These are phyloP conservation scores for Penicillium verhagenii DNA, from an alignment of 495 filamentous ascomycete species.

Conservation along the genomic window DNA sequence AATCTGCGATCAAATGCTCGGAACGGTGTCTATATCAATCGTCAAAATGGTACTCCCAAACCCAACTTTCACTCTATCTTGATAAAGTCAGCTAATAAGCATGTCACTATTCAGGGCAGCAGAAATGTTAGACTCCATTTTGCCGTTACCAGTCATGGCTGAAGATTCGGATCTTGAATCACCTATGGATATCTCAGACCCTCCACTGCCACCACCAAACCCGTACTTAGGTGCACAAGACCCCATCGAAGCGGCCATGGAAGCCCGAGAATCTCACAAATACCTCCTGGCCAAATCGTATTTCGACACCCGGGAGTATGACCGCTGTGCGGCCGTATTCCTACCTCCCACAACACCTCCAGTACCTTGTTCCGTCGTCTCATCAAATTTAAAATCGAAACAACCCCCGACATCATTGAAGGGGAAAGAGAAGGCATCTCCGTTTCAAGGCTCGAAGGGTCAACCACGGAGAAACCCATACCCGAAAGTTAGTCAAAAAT, in stretches of 20 bases:
- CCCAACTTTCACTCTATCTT: neutral
- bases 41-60: slow-evolving; percentile 77
- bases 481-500: slow-evolving; percentile 75
- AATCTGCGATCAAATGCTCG: slow-evolving; percentile 83
- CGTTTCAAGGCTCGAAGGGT: slow-evolving; percentile 28
- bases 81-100: slow-evolving; percentile 2
- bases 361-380: slow-evolving; percentile 52
- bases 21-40: slow-evolving; percentile 96
- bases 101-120: slow-evolving; percentile 67
- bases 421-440: slow-evolving; percentile 54
- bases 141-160: slow-evolving; percentile 45
- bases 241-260: slow-evolving; percentile 69
- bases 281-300: slow-evolving; percentile 92
- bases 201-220: slow-evolving; percentile 29
- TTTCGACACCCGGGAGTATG: slow-evolving; percentile 94
- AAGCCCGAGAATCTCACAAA: slow-evolving; percentile 74
- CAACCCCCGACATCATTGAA: slow-evolving; percentile 44
- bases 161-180: slow-evolving; percentile 59
- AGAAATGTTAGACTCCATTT: slow-evolving; percentile 84
- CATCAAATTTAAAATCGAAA: slow-evolving; percentile 43
- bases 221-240: slow-evolving; percentile 53
- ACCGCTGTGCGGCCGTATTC: slow-evolving; percentile 90
- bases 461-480: slow-evolving; percentile 37
- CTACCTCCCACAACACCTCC: slow-evolving; percentile 70
- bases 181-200: slow-evolving; percentile 51